phyloP scores from a whole-genome alignment of 768 basidiomycete species.

The Lentinula edodes region DNA sequence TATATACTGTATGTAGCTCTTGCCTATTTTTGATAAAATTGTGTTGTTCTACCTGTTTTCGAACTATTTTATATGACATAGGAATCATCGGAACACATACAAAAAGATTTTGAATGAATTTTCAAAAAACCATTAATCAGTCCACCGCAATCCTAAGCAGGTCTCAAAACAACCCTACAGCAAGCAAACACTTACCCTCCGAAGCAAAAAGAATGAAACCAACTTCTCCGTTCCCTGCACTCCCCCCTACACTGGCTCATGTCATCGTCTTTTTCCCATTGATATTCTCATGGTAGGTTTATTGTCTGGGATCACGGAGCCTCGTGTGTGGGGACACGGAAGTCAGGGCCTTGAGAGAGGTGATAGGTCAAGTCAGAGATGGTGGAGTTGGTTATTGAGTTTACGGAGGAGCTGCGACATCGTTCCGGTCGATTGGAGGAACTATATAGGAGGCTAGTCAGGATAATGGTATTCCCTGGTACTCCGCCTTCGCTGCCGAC shows the following conservation, averaged over 20 bases:
- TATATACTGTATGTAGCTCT: no score
- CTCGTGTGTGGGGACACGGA: conserved; percentile 88
- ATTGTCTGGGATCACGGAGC: conserved; percentile 45
- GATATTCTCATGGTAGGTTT: conserved; percentile 62
- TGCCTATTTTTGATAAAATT: no score
- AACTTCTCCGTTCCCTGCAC: conserved; percentile 72
- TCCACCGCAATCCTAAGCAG: neutral
- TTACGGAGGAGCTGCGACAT: conserved; percentile 44
- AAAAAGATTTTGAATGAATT: no score
- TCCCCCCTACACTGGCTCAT: conserved; percentile 31
- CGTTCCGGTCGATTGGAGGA: conserved; percentile 25
- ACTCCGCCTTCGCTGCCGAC: no score
- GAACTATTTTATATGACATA: neutral
- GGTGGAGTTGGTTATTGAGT: conserved; percentile 35
- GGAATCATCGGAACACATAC: neutral
- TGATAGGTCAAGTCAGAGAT: conserved; percentile 66
- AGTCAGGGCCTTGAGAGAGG: conserved; percentile 84
- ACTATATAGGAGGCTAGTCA: conserved; percentile 42
- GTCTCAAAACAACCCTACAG: neutral
- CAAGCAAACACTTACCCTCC: conserved; percentile 55
- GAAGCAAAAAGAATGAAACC: conserved; percentile 68
- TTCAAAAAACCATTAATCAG: neutral
- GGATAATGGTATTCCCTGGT: conserved; percentile 30
- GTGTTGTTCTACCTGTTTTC: no score
- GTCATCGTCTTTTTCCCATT: conserved; percentile 80